These are phyloP conservation scores for Aureobasidium lini DNA, from an alignment of 2,329 filamentous ascomycete species.

Conservation along the genomic window DNA sequence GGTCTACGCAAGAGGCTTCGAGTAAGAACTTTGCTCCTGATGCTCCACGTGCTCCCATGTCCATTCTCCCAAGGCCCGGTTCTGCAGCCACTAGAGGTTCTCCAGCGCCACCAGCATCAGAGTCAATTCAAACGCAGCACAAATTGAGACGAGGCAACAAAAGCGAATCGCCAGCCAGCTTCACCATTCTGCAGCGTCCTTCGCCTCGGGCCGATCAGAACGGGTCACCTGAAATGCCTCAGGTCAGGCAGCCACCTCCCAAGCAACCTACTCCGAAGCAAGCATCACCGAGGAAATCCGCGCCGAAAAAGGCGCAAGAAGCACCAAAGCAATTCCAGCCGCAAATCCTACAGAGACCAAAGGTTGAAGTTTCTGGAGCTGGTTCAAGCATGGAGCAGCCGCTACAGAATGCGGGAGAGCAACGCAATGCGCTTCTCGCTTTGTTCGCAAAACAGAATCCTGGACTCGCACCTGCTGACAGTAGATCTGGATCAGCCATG, in stretches of 20 bases:
- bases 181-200: conserved; percentile 19
- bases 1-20: neutral
- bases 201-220: conserved; percentile 7
- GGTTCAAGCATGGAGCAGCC: neutral
- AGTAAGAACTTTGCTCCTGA: neutral
- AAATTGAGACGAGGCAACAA: conserved; percentile 15
- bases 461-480: conserved; percentile 9
- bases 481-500: conserved; percentile 3
- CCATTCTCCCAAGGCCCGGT: conserved; percentile 16
- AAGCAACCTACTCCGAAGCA: conserved; percentile 3
- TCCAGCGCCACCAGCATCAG: conserved; percentile 19
- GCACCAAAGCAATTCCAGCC: conserved; percentile 21
- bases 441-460: conserved; percentile 15
- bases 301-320: conserved; percentile 16
- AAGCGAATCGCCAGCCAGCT: conserved; percentile 8
- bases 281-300: conserved; percentile 13
- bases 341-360: conserved; percentile 25
- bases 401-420: neutral
- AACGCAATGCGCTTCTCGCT: conserved; percentile 16
- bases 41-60: conserved; percentile 7
- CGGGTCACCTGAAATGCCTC: conserved; percentile 13
- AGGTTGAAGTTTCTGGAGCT: conserved; percentile 12
- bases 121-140: conserved; percentile 2
- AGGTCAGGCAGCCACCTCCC: conserved; percentile 1
- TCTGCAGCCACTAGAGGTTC: neutral